Percentiles rank a stretch among this genome's conserved stretches.
These are phyloP conservation scores for Euphorbia tirucalli DNA, from an alignment of 345 rosid species.

Conservation along the genomic window DNA sequence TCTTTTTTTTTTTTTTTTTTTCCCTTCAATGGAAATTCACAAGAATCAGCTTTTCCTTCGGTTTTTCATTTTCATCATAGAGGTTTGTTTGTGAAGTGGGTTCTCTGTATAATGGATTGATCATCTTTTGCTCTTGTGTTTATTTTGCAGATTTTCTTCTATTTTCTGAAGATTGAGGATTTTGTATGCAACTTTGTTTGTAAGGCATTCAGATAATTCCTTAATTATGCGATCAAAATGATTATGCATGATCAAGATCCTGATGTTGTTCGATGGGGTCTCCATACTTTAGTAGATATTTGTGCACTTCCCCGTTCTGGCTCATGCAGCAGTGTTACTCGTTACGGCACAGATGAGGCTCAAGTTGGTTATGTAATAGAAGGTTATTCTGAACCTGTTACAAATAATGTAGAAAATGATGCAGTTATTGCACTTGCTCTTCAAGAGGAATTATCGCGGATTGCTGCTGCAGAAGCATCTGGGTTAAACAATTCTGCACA, in stretches of 20 bases:
- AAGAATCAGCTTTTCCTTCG: not conserved
- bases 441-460: slow-evolving; percentile 71
- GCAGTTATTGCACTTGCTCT: slow-evolving; percentile 67
- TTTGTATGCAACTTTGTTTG: not conserved
- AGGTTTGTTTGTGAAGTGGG: too few species aligned
- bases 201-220: not conserved
- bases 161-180: not conserved
- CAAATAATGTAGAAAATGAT: slow-evolving; percentile 57
- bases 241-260: slow-evolving; percentile 47
- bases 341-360: slow-evolving; percentile 40
- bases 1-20: too few species aligned
- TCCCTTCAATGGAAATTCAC: too few species aligned
- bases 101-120: not conserved
- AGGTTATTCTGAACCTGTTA: slow-evolving; percentile 42
- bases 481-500: slow-evolving; percentile 31
- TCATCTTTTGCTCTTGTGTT: not conserved
- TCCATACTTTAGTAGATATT: slow-evolving; percentile 50
- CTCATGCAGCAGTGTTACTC: slow-evolving; percentile 45
- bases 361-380: slow-evolving; percentile 54
- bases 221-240: slow-evolving; percentile 31
- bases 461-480: slow-evolving; percentile 53
- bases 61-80: not conserved
- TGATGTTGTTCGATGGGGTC: slow-evolving; percentile 82
- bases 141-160: not conserved
- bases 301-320: slow-evolving; percentile 57